Evolutionary conservation across 1,284 basidiomycete species (phyloP).

Genomic region (Marasmius sp.): DNA sequence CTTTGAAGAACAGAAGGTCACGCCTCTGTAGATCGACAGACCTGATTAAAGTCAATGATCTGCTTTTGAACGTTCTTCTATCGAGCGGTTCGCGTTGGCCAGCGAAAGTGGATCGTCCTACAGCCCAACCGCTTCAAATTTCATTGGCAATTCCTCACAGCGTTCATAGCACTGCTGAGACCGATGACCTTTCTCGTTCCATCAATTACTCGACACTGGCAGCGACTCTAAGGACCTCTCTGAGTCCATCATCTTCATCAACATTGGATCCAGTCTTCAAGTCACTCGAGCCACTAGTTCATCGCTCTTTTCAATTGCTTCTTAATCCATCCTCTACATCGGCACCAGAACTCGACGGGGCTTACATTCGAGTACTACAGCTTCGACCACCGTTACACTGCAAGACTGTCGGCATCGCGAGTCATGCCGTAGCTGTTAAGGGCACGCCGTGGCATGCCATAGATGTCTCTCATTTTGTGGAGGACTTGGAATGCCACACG

Average conservation of each 20-base stretch:
- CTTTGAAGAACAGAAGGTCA: not conserved
- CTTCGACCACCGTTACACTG: conserved; percentile 56
- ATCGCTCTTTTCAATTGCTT: conserved; percentile 43
- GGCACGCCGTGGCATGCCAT: conserved; percentile 21
- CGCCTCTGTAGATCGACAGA: conserved; percentile 23
- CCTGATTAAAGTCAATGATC: conserved; percentile 48
- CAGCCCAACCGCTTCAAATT: conserved; percentile 59
- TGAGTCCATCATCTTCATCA: conserved; percentile 14
- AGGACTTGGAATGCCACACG: conserved; percentile 53
- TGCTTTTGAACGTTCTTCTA: conserved; percentile 40
- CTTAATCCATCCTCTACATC: conserved; percentile 38
- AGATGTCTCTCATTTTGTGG: conserved; percentile 38
- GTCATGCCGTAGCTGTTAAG: conserved; percentile 29
- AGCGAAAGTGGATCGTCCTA: conserved; percentile 25
- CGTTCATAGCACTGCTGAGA: conserved; percentile 47
- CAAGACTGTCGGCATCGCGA: conserved; percentile 43
- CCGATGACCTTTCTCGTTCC: conserved; percentile 59
- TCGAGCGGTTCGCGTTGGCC: conserved; percentile 45
- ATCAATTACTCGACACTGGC: conserved; percentile 59
- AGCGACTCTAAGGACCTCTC: conserved; percentile 20
- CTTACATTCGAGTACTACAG: conserved; percentile 43
- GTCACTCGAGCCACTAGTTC: conserved; percentile 42
- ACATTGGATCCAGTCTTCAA: conserved; percentile 27
- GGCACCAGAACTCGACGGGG: conserved; percentile 28
- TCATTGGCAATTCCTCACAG: conserved; percentile 58